A percentile compares a stretch with the other conserved stretches of the same genome.
phyloP scores from a whole-genome alignment of 345 rosid species.

The Acer saccharum region DNA sequence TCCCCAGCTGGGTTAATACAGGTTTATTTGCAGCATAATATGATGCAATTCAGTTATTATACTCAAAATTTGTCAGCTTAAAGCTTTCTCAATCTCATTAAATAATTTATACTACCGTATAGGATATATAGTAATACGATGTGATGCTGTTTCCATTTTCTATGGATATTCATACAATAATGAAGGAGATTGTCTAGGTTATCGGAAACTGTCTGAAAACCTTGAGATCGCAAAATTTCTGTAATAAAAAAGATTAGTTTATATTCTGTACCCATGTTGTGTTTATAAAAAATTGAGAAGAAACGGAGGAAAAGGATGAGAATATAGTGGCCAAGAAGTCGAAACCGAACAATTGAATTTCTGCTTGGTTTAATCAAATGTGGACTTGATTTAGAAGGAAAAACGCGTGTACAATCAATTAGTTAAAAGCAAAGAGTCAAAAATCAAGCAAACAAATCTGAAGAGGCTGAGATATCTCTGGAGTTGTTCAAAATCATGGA shows the following conservation, averaged over 20 bases:
- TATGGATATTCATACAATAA: not conserved
- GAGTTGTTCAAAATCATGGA: conserved; percentile 28
- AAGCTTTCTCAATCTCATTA: not conserved
- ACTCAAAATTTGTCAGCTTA: not conserved
- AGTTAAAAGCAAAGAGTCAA: not conserved
- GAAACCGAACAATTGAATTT: too few relatives aligned
- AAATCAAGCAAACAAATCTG: not conserved
- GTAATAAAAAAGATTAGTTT: too few relatives aligned
- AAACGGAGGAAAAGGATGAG: not conserved
- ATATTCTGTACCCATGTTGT: too few relatives aligned
- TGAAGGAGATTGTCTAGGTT: not conserved
- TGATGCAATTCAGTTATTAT: not conserved
- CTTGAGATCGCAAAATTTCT: not conserved
- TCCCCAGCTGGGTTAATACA: not conserved
- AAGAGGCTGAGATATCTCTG: conserved; percentile 9
- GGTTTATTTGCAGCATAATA: not conserved
- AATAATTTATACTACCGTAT: not conserved
- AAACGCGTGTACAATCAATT: not conserved
- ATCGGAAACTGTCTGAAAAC: not conserved
- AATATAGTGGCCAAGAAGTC: not conserved
- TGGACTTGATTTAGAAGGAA: not conserved
- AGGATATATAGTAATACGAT: not conserved
- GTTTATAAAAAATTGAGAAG: not conserved
- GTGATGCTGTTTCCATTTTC: not conserved
- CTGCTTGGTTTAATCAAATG: not conserved